phyloP scores from a whole-genome alignment of 169 alveolate species.

The Cryptosporidium sp. region DNA sequence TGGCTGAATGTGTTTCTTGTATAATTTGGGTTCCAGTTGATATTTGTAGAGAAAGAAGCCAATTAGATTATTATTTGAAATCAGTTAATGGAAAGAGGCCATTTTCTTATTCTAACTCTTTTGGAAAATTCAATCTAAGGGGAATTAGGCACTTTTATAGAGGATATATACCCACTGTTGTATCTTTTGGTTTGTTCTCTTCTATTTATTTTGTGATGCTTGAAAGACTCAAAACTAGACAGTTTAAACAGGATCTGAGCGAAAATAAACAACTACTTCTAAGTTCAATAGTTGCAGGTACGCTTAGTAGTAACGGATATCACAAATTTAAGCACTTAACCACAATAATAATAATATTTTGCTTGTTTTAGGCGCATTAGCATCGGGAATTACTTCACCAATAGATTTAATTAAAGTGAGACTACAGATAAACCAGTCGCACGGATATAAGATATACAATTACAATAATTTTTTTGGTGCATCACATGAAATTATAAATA shows the following conservation, averaged over 20 bases:
- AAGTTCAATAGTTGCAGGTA: neutral
- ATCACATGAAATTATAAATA: neutral
- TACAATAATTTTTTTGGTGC: neutral
- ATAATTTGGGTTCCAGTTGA: constrained; percentile 16
- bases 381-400: constrained; percentile 9
- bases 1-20: neutral
- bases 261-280: neutral
- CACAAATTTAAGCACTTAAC: neutral
- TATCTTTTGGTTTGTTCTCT: constrained; percentile 1
- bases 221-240: neutral
- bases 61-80: neutral
- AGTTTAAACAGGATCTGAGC: neutral
- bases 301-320: neutral
- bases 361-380: neutral
- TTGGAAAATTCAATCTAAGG: no score
- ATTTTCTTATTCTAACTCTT: neutral
- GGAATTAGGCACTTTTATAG: neutral
- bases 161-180: neutral
- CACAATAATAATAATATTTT: no score
- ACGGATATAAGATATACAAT: neutral
- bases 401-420: constrained; percentile 4
- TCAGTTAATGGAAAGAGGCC: neutral
- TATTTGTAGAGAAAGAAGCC: neutral
- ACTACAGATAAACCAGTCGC: neutral
- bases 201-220: neutral